Conservation (phyloP, 768 basidiomycete species). For the Boletus rufocinnamomeus region DNA sequence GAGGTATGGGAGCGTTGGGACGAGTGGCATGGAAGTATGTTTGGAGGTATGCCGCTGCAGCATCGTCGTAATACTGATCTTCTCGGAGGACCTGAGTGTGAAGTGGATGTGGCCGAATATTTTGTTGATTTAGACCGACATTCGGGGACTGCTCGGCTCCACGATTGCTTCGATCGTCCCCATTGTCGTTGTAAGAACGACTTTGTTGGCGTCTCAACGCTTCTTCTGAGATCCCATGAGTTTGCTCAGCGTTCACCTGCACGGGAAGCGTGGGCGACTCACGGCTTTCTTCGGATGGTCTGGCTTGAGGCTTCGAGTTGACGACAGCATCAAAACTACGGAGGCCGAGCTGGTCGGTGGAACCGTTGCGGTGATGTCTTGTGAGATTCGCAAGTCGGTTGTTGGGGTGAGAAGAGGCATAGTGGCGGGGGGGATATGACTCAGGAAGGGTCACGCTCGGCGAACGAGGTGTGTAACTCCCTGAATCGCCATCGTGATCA, state of each 20-base stretch:
- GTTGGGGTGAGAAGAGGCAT: conserved; percentile 33
- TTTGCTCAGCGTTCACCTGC: conserved; percentile 20
- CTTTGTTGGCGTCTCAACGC: conserved; percentile 23
- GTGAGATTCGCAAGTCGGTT: conserved; percentile 41
- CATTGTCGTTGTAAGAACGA: conserved; percentile 20
- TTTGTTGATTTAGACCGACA: conserved; percentile 18
- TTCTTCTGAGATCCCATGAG: conserved; percentile 18
- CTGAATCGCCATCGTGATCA: conserved; percentile 51
- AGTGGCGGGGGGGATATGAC: conserved; percentile 34
- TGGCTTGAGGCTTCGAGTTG: conserved; percentile 44
- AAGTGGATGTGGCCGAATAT: conserved; percentile 40
- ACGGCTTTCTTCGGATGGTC: conserved; percentile 31
- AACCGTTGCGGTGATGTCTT: conserved; percentile 54
- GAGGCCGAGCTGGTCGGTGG: conserved; percentile 64
- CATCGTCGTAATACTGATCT: conserved; percentile 64
- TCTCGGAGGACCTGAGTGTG: conserved; percentile 50
- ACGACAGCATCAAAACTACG: conserved; percentile 58
- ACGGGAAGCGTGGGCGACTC: conserved; percentile 21
- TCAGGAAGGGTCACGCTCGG: conserved; percentile 64
- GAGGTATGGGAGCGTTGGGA: conserved; percentile 76
- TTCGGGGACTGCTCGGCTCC: conserved; percentile 25
- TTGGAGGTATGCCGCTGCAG: conserved; percentile 59
- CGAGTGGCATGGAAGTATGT: conserved; percentile 60
- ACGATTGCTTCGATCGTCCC: conserved; percentile 26
- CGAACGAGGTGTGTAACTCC: conserved; percentile 67